Conservation (phyloP, 2,329 filamentous ascomycete species). For the Plectosphaerella sp. region DNA sequence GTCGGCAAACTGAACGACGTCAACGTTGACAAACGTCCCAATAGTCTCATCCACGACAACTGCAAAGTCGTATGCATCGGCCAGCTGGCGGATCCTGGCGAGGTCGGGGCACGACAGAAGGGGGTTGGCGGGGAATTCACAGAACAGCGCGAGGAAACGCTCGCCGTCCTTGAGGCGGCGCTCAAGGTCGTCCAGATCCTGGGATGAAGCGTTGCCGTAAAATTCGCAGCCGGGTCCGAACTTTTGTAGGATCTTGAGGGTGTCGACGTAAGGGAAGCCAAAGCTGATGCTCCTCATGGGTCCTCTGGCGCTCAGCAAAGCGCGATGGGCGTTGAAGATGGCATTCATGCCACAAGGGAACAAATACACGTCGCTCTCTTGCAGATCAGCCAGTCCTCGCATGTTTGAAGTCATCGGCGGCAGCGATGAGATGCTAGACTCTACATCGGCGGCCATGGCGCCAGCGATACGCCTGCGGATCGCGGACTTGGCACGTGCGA, state of each 20-base stretch:
- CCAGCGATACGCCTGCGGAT: constrained; percentile 86
- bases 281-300: constrained; percentile 77
- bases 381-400: constrained; percentile 59
- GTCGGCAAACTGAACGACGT: constrained; percentile 85
- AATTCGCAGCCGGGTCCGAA: constrained; percentile 87
- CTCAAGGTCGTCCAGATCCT: constrained; percentile 83
- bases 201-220: constrained; percentile 73
- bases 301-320: constrained; percentile 61
- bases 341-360: constrained; percentile 91
- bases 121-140: constrained; percentile 93
- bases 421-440: constrained; percentile 51
- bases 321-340: constrained; percentile 83
- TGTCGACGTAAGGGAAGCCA: constrained; percentile 98
- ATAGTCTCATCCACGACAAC: constrained; percentile 95
- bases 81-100: constrained; percentile 70
- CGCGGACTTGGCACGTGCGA: constrained; percentile 77
- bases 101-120: constrained; percentile 83
- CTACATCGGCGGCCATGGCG: constrained; percentile 68
- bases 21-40: constrained; percentile 92
- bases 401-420: constrained; percentile 43
- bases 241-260: constrained; percentile 89
- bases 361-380: constrained; percentile 83
- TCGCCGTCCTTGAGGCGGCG: constrained; percentile 65
- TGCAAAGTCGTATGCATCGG: constrained; percentile 80
- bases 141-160: constrained; percentile 78